Evolutionary conservation across 1,284 basidiomycete species (phyloP).

Genomic region (Cryptococcus floricola): DNA sequence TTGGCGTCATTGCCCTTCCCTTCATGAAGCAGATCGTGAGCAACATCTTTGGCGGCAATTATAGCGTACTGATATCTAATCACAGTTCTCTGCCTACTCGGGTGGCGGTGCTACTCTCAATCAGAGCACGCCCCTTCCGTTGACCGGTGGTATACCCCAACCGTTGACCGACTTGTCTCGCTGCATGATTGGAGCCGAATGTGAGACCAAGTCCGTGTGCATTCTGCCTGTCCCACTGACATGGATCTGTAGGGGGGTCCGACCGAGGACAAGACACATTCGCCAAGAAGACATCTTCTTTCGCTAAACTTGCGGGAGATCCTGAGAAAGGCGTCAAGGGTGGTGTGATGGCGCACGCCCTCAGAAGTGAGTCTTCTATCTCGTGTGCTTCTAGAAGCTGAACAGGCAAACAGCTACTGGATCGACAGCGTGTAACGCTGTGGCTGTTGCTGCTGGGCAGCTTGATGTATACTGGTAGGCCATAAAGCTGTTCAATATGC

Average conservation of each 20-base stretch:
- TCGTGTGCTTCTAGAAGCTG: not conserved
- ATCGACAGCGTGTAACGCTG: constrained; percentile 75
- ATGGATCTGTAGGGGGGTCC: constrained; percentile 61
- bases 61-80: constrained; percentile 1
- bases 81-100: constrained; percentile 69
- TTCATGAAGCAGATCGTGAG: constrained; percentile 74
- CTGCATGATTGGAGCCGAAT: constrained; percentile 82
- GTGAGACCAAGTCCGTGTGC: constrained; percentile 18
- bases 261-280: constrained; percentile 65
- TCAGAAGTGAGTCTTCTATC: constrained; percentile 55
- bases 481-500: not conserved
- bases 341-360: constrained; percentile 79
- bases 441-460: constrained; percentile 75
- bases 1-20: constrained; percentile 87
- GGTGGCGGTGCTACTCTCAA: constrained; percentile 77
- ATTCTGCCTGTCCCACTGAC: constrained; percentile 4
- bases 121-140: constrained; percentile 57
- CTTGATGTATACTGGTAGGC: constrained; percentile 67
- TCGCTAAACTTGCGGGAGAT: constrained; percentile 72
- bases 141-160: constrained; percentile 70
- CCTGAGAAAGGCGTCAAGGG: constrained; percentile 63
- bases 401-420: constrained; percentile 54
- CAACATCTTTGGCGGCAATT: not conserved
- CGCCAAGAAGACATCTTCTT: constrained; percentile 64
- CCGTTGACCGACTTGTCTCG: constrained; percentile 69